Base-by-base conservation (phyloP, 1,284 basidiomycete species). In the Earliella scabrosa region DNA sequence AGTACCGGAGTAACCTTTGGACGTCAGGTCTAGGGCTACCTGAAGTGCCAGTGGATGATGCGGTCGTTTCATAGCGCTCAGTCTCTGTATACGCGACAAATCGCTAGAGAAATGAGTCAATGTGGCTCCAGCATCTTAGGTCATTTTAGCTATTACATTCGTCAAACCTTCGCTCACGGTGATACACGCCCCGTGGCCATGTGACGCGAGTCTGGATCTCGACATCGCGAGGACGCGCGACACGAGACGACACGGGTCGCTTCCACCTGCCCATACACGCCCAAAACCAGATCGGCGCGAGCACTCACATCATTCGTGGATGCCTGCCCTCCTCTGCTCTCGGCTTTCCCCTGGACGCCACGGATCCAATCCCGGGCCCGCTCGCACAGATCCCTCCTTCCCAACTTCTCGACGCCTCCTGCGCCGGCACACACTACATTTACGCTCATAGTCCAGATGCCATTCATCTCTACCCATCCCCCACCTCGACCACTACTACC, bases 391-490 rank as follows among this genome's bases (percentile, higher is more conserved):
- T 63, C 59, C 49, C 63, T 58, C 60, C 61, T 69, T 68, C 63
- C 58, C 56, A 52, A 52, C 64, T 71, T 71, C 71, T 65, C 60
- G 54, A 69, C 60, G 64, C 54, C 63, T 66, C 60, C 67, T 56
- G 49, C 48, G 60, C 50, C 60, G 52, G 54, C 49, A 39, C 16
- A 54, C 45, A 56, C 59, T 65, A 65, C 63, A 59, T 66, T 58
- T 49, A 65, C 65, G 63, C 63, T 62, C 59, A 29, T 49, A 29
- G 39, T 48, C 61, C 58, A 65, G 59, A 65, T 63, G 47, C 32
- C 47, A 44, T 45, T 52, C 51, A 58, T 51, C 56, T 41, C 45
- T 54, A 21, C 41, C 40, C 27, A 35, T 9, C 36, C 36, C 43
- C 36, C 49, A n/a, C 35, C 40, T 40, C 9, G 20, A 21, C 41